These are phyloP conservation scores for Bryum argenteum DNA, from an alignment of 225 moss, liverwort and hornwort species.

Conservation along the genomic window DNA sequence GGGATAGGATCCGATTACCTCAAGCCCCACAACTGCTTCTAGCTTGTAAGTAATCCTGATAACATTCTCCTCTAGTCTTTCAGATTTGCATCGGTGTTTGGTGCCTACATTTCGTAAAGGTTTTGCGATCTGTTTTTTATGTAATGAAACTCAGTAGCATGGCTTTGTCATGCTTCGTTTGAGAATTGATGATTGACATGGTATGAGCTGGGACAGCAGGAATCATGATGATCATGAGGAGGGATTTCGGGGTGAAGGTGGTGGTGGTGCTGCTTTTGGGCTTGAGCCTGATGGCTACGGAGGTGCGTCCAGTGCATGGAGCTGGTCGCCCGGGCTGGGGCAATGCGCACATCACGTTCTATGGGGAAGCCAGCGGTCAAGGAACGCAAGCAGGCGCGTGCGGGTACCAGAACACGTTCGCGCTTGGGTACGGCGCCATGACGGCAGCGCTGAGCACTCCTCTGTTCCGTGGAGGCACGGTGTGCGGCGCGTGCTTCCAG, in stretches of 20 bases:
- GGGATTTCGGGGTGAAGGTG: not conserved
- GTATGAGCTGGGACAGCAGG: not conserved
- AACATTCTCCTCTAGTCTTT: no score
- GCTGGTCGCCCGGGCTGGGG: not conserved
- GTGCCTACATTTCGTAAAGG: no score
- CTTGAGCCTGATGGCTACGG: not conserved
- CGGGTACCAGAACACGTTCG: slow-evolving; percentile 41
- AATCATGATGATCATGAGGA: slow-evolving; percentile 17
- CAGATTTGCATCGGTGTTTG: no score
- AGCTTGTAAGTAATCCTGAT: no score
- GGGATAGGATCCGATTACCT: no score
- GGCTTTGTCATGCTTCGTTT: no score
- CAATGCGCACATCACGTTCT: slow-evolving; percentile 36
- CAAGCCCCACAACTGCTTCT: no score
- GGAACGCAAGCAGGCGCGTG: slow-evolving; percentile 49
- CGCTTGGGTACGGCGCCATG: slow-evolving; percentile 43
- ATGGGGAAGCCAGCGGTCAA: slow-evolving; percentile 33
- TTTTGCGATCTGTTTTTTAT: no score
- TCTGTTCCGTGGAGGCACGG: slow-evolving; percentile 29
- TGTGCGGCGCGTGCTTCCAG: slow-evolving; percentile 45
- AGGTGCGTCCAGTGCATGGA: not conserved
- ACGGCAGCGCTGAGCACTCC: slow-evolving; percentile 51
- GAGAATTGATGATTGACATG: no score
- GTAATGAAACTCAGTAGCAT: no score
- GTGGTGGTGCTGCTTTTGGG: not conserved